Percentiles rank a stretch among this genome's conserved stretches.
Evolutionary conservation across 176 grass and related monocot genomes (phyloP).

Genomic region (Carex scoparia): DNA sequence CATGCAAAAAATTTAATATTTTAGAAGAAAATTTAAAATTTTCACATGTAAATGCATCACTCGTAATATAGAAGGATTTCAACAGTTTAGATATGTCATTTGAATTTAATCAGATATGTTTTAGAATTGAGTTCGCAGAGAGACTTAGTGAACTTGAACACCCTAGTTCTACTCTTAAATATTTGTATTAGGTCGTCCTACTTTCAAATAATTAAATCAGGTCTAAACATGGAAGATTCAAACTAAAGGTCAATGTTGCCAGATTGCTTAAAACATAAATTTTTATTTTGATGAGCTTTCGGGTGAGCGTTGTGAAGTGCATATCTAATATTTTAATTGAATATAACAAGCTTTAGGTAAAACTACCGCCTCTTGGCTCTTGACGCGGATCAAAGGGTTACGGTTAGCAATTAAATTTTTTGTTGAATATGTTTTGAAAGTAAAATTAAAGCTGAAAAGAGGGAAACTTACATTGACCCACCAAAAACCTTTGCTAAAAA

Average conservation of each 20-base stretch:
- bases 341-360: not conserved
- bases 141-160: too few species aligned
- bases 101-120: too few species aligned
- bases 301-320: not conserved
- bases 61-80: too few species aligned
- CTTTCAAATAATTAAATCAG: constrained; percentile 12
- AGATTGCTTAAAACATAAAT: not conserved
- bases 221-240: constrained; percentile 12
- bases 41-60: too few species aligned
- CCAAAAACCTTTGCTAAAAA: not conserved
- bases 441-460: not conserved
- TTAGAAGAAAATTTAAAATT: too few species aligned
- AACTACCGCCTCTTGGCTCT: not conserved
- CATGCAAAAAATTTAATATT: too few species aligned
- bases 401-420: not conserved
- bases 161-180: not conserved
- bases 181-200: constrained; percentile 9
- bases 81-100: too few species aligned
- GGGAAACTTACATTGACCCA: not conserved
- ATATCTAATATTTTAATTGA: not conserved
- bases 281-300: not conserved
- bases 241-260: constrained; percentile 1
- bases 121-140: too few species aligned
- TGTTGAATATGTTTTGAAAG: not conserved
- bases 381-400: not conserved